Evolutionary conservation across 345 rosid genomes (phyloP).

Genomic region (Brassica juncea): DNA sequence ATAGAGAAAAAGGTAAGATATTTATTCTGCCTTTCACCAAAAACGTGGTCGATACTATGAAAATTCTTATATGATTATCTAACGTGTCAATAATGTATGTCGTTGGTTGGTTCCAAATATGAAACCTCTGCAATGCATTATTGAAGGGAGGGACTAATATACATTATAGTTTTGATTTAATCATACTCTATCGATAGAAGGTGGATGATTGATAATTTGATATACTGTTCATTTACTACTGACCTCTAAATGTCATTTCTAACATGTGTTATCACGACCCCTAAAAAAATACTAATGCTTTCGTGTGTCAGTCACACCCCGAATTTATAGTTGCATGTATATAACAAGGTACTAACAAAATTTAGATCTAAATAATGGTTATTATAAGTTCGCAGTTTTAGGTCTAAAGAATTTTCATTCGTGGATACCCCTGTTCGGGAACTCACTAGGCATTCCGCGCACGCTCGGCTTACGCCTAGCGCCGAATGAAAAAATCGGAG

Average conservation of each 20-base stretch:
- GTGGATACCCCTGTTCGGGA: too few relatives aligned
- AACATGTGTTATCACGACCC: background rate
- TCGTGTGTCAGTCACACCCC: background rate
- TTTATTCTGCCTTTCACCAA: background rate
- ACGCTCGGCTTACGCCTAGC: too few relatives aligned
- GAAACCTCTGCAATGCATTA: background rate
- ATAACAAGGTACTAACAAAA: background rate
- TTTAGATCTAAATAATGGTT: background rate
- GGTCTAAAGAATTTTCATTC: background rate
- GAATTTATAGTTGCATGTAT: background rate
- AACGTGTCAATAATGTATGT: background rate
- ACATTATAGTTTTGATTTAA: background rate
- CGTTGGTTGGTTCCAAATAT: constrained; percentile 17
- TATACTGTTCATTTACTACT: background rate
- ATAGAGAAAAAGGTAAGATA: background rate
- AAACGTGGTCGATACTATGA: background rate
- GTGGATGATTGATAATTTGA: background rate
- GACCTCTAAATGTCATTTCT: background rate
- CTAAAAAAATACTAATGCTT: background rate
- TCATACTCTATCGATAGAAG: background rate
- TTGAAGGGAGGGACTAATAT: background rate
- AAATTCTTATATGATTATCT: background rate
- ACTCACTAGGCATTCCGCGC: too few relatives aligned
- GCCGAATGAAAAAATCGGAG: too few relatives aligned
- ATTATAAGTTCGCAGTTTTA: background rate